phyloP scores from a whole-genome alignment of 768 basidiomycete species.

The Gymnopilus junonius region DNA sequence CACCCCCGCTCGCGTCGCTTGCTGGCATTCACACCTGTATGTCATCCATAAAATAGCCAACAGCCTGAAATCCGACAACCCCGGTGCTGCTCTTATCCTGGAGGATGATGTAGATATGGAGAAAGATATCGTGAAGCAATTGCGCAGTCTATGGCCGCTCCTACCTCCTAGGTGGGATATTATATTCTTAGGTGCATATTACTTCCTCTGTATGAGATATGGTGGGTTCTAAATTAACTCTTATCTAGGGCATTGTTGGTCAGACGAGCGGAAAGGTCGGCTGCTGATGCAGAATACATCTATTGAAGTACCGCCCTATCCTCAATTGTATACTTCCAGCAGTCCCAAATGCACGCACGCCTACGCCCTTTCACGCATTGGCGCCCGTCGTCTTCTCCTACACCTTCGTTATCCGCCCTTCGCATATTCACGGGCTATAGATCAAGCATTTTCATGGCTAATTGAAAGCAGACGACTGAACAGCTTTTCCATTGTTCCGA shows the following conservation, averaged over 20 bases:
- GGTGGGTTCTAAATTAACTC: neutral
- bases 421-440: slow-evolving; percentile 78
- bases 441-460: slow-evolving; percentile 75
- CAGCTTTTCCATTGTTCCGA: slow-evolving; percentile 69
- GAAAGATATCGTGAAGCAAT: slow-evolving; percentile 50
- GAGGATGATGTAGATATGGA: slow-evolving; percentile 88
- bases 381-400: slow-evolving; percentile 63
- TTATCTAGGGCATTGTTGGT: slow-evolving; percentile 77
- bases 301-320: slow-evolving; percentile 10
- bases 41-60: slow-evolving; percentile 51
- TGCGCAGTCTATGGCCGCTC: slow-evolving; percentile 48
- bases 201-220: neutral
- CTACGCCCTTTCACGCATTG: slow-evolving; percentile 61
- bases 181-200: slow-evolving; percentile 63
- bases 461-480: slow-evolving; percentile 57
- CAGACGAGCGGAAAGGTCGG: slow-evolving; percentile 59
- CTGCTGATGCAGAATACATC: slow-evolving; percentile 29
- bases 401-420: slow-evolving; percentile 67
- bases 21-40: slow-evolving; percentile 71
- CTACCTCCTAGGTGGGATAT: slow-evolving; percentile 74
- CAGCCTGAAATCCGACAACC: slow-evolving; percentile 16
- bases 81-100: slow-evolving; percentile 56
- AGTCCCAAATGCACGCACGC: slow-evolving; percentile 76
- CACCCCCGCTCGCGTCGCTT: slow-evolving; percentile 64
- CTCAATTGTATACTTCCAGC: slow-evolving; percentile 58